Evolutionary conservation across 1,284 basidiomycete species (phyloP), one percentile per base, ranked within the genome.

Genomic region (Wallemia mellicola): DNA sequence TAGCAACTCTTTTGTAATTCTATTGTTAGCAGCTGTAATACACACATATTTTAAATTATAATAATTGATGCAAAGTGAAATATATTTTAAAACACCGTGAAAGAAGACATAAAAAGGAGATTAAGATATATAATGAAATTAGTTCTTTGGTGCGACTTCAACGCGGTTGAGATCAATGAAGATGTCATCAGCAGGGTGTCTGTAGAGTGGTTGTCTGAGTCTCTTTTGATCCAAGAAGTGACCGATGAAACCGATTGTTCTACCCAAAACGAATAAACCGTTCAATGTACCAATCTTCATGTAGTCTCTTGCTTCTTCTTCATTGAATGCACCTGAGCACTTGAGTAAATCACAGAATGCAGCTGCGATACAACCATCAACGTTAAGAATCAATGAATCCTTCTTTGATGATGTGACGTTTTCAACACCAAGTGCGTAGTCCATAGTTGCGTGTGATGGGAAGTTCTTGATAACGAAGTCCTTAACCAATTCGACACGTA

Each of bases 371-470:
- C 88, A 92, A 58, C 91, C 91, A 66, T 96, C 91, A 66, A 96
- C 91, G 74, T 94, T 94, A 61, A 94, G 76, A 73, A 94, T 87
- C 65, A 87, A 77, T 75, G 64, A 91, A 71, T 92, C 89, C 76
- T 96, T 95, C 82, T 98, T 98, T 61, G 87, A 76, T 57, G 89
- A 92, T 48, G 92, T 96, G 61, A 96, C 91, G 73, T 86, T 88
- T 77, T 98, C 91, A 64, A 96, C 89, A 55, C 87, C 89, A 61
- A 96, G 79, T n/a, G 92, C 92, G 68, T 95, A 98, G 75, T 98
- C 92, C 68, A 98, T 81, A 62, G 89, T 75, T 64, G 78, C 80
- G 75, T 88, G 80, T 69, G 80, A 82, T 5, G 91, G 91, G 85
- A 98, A 98, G 77, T 94, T 76, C 75, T 94, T 89, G 73, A 71